phyloP scores from a whole-genome alignment of 2,329 filamentous ascomycete species.

The Dactylella cylindrospora region DNA sequence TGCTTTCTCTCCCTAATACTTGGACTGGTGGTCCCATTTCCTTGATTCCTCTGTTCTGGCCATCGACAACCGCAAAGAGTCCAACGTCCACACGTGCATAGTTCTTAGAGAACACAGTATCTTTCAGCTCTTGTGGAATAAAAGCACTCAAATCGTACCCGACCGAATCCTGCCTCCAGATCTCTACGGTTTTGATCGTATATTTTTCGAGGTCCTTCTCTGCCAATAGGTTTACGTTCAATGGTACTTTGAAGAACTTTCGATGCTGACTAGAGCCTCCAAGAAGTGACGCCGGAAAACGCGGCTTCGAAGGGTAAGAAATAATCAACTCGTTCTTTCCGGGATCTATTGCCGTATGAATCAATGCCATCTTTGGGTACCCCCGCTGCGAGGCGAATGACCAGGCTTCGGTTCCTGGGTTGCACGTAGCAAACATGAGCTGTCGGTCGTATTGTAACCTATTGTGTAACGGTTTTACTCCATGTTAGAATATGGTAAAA shows the following conservation, averaged over 20 bases:
- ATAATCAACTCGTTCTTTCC: slow-evolving; percentile 40
- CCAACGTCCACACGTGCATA: slow-evolving; percentile 55
- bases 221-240: slow-evolving; percentile 58
- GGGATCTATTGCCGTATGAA: slow-evolving; percentile 61
- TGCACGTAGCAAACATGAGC: slow-evolving; percentile 68
- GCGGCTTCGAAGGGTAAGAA: slow-evolving; percentile 43
- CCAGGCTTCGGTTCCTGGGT: slow-evolving; percentile 60
- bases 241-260: slow-evolving; percentile 67
- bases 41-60: slow-evolving; percentile 61
- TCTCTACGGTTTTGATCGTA: slow-evolving; percentile 61
- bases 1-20: slow-evolving; percentile 64
- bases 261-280: slow-evolving; percentile 55
- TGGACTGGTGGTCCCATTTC: slow-evolving; percentile 63
- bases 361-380: slow-evolving; percentile 69
- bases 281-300: slow-evolving; percentile 31
- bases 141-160: slow-evolving; percentile 56
- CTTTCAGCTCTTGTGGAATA: slow-evolving; percentile 50
- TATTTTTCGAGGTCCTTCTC: slow-evolving; percentile 63
- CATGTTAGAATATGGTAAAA: background rate
- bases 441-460: slow-evolving; percentile 73
- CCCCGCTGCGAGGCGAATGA: slow-evolving; percentile 70
- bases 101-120: slow-evolving; percentile 37
- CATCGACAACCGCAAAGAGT: slow-evolving; percentile 68
- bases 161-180: slow-evolving; percentile 63
- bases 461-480: slow-evolving; percentile 17